These are phyloP conservation scores for Backusella tarrabulga DNA, from an alignment of 192 early-diverging fungal species.

Conservation along the genomic window DNA sequence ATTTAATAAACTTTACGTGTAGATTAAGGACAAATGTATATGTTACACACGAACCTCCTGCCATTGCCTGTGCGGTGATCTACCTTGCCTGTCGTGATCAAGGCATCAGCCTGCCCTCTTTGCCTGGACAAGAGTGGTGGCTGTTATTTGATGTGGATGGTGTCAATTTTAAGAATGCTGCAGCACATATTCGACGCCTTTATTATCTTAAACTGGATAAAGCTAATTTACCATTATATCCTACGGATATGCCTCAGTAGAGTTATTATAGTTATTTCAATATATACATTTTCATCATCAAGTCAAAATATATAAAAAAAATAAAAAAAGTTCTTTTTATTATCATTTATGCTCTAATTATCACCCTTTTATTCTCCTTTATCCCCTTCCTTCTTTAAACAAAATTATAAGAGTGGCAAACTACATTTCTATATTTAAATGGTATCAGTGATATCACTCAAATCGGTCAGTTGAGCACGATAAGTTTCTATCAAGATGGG, in stretches of 20 bases:
- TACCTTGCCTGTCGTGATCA: constrained; percentile 73
- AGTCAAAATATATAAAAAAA: background rate
- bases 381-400: background rate
- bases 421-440: background rate
- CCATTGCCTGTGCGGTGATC: constrained; percentile 86
- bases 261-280: background rate
- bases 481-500: constrained; percentile 1
- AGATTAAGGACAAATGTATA: constrained; percentile 73
- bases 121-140: constrained; percentile 33
- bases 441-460: background rate
- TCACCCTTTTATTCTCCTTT: background rate
- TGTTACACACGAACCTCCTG: constrained; percentile 74
- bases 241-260: constrained; percentile 41
- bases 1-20: background rate
- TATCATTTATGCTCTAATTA: background rate
- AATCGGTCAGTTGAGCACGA: constrained; percentile 5
- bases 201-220: constrained; percentile 51
- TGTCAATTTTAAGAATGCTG: constrained; percentile 48
- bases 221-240: constrained; percentile 55
- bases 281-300: background rate
- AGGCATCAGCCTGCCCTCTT: constrained; percentile 60
- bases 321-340: background rate
- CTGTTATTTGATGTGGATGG: constrained; percentile 26
- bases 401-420: background rate
- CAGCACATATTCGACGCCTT: constrained; percentile 59